Base-by-base conservation (phyloP, 495 filamentous ascomycete species). In the Daldinia caldariorum region DNA sequence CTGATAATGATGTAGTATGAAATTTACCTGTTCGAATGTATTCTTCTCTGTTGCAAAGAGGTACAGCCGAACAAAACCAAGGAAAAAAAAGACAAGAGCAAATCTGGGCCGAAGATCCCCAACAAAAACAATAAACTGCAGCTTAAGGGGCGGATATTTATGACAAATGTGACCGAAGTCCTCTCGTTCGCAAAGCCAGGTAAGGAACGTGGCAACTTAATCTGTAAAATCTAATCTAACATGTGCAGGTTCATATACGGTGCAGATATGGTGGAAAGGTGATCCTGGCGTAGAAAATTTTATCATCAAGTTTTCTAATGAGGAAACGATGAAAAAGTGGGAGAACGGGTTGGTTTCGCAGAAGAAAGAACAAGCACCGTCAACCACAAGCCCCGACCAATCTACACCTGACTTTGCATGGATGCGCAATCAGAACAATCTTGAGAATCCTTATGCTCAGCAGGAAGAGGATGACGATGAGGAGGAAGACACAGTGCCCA, bases 261-360 rank as follows among this genome's bases (percentile, higher is more conserved):
- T 97, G 45, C 95, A 98, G 77, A 98, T 99, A 53, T 98, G 93
- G 83, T 99, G 95, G 95, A 98, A 95, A 76, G 96, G 94, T 5
- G 95, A 99, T 70, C 92, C 94, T 4, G 92, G 93, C 0, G 94
- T 98, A 6, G 95, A 99, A 77, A 97, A 95, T 75, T 99, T 99
- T 77, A 88, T 94, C 73, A 96, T 99, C 74, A 90, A 90, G 64
- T 98, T 97, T 78, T 83, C 84, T 31, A 97, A 93, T 63, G 96
- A 99, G 79, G 91, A 95, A 59, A 87, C 82, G 14, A 94, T 98
- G 90, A 93, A 90, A 74, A 95, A 92, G 74, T 99, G 95, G 95
- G 89, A 91, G 63, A 80, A 76, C 0, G 84, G 87, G 18, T 79
- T 92, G 12, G 87, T 89, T 37, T 78, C 77, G 18, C 89, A 91